Conservation (phyloP, 1,139 yeast genomes). For the Eremothecium coryli region DNA sequence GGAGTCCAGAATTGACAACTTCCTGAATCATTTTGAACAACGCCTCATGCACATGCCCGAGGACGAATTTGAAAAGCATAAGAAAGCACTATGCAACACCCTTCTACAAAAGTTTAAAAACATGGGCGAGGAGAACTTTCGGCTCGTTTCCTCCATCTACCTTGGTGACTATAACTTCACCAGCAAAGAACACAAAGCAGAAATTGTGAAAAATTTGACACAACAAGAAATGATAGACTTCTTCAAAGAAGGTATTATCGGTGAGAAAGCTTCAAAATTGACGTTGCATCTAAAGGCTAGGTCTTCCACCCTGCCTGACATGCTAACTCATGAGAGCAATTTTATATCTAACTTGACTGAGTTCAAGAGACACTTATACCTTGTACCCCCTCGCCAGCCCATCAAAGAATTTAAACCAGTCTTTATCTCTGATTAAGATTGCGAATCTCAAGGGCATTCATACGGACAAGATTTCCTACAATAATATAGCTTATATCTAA, state of each 20-base stretch:
- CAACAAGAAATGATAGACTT: slow-evolving; percentile 50
- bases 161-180: slow-evolving; percentile 74
- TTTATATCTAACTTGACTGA: slow-evolving; percentile 38
- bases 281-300: slow-evolving; percentile 67
- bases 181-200: slow-evolving; percentile 48
- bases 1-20: slow-evolving; percentile 66
- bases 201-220: slow-evolving; percentile 42
- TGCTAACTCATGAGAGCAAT: no score
- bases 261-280: slow-evolving; percentile 40
- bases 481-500: slow-evolving; percentile 5
- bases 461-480: no score
- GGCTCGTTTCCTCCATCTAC: slow-evolving; percentile 59
- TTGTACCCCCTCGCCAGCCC: slow-evolving; percentile 41
- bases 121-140: slow-evolving; percentile 60
- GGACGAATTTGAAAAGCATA: slow-evolving; percentile 60
- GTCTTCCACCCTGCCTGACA: no score
- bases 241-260: slow-evolving; percentile 40
- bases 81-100: slow-evolving; percentile 55
- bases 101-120: slow-evolving; percentile 68
- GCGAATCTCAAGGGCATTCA: no score
- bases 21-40: slow-evolving; percentile 35
- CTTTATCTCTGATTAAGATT: slow-evolving; percentile 10
- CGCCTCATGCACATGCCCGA: slow-evolving; percentile 41
- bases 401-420: slow-evolving; percentile 20
- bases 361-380: slow-evolving; percentile 35